Evolutionary conservation across 2,329 filamentous ascomycete genomes (phyloP), one percentile per base, ranked within the genome.

Genomic region (Phialophora verrucosa): DNA sequence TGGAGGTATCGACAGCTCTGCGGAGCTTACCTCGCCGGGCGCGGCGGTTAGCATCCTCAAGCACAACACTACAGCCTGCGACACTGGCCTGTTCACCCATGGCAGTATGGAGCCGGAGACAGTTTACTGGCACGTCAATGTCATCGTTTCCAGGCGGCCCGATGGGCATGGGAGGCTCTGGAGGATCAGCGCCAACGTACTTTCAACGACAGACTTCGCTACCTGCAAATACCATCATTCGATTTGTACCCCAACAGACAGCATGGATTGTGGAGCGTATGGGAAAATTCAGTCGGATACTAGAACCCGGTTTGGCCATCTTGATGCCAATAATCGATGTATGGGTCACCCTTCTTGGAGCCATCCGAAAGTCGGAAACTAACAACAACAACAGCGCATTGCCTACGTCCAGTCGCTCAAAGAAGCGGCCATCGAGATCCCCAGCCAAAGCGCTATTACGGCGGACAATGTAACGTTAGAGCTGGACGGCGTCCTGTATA

Each of bases 191-290:
- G 42, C 85, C 89, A 7, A 88, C 90, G n/a, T 96, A 96, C 80
- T 96, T 96, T 79, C 76, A 78, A 54, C 90, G 91, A 76, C 80
- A 83, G 54, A 81, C 82, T 53, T 79, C 83, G 25, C 84, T 97
- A 60, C 95, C 95, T 31, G 91, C 93, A 73, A 99, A 99, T 81
- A 99, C 95, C 3, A 84, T 99, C 69, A 84, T 99, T 74, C 92
- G 94, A 67, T 99, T 98, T 80, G 95, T 99, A 50, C 95, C 95
- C n/a, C 95, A 99, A 81, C 95, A 99, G 83, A 98, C 94, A 74
- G 95, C 95, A 78, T 99, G 95, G 95, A 94, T 99, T 66, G 95
- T 99, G 64, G 95, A 99, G 86, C 93, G 95, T 76, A 99, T 99
- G 95, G 95, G 95, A 75, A 95, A 93, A 80, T 99, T 97, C 83